A percentile compares a stretch with the other conserved stretches of the same genome.
Evolutionary conservation across 2,329 filamentous ascomycete species (phyloP).

Genomic region (Hymenoscyphus scutula): DNA sequence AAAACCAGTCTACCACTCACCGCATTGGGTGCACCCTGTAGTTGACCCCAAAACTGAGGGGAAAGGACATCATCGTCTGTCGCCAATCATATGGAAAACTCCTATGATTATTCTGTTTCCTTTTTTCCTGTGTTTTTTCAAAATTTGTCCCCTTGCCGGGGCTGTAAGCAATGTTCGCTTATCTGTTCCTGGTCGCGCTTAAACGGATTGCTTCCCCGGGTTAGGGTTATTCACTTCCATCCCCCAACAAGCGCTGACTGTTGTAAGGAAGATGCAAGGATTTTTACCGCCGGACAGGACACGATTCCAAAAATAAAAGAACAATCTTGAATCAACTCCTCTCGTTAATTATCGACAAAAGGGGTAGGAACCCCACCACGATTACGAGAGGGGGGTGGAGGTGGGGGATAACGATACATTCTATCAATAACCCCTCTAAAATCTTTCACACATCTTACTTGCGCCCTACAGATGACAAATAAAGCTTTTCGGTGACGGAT

Average conservation of each 20-base stretch:
- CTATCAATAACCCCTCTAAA: slow-evolving; percentile 2
- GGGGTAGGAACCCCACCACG: not conserved
- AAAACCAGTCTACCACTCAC: not conserved
- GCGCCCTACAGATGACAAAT: not conserved
- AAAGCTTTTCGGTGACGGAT: not conserved
- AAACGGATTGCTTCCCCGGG: not conserved
- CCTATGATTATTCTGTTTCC: not conserved
- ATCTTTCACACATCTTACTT: not conserved
- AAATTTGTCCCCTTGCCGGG: not conserved
- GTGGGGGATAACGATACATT: not conserved
- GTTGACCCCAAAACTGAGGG: not conserved
- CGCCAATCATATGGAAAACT: not conserved
- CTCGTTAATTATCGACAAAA: not conserved
- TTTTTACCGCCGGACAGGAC: not conserved
- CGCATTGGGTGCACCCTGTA: not conserved
- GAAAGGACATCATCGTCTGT: too few relatives aligned
- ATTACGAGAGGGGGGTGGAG: not conserved
- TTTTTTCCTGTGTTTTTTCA: not conserved
- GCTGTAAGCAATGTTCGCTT: not conserved
- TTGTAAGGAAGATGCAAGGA: not conserved
- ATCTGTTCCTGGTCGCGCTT: not conserved
- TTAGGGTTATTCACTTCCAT: not conserved
- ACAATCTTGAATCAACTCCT: not conserved
- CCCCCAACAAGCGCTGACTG: not conserved
- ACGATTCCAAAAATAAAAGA: not conserved